phyloP scores from a whole-genome alignment of 768 basidiomycete species.

The Dioszegia hungarica region DNA sequence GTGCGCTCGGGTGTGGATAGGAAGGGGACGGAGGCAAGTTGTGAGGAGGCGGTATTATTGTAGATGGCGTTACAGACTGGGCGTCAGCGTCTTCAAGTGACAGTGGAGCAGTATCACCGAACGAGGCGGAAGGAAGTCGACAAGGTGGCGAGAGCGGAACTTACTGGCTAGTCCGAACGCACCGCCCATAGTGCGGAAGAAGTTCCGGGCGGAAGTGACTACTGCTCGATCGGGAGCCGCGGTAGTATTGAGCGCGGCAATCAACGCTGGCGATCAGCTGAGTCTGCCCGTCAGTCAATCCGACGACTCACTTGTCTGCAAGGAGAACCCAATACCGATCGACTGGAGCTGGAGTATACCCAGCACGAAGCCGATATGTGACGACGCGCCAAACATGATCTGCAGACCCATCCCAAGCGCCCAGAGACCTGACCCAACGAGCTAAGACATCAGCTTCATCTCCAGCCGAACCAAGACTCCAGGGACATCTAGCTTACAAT shows the following conservation, averaged over 20 bases:
- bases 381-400: conserved; percentile 20
- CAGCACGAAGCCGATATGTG: conserved; percentile 17
- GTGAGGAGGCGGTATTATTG: conserved; percentile 30
- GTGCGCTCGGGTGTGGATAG: conserved; percentile 3
- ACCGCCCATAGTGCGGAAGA: conserved; percentile 44
- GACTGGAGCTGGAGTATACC: conserved; percentile 34
- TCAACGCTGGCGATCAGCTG: conserved; percentile 22
- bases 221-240: conserved; percentile 37
- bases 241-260: conserved; percentile 32
- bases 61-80: conserved; percentile 41
- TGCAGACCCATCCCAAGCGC: conserved; percentile 26
- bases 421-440: conserved; percentile 37
- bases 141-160: neutral
- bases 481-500: conserved; percentile 35
- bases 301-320: conserved; percentile 30
- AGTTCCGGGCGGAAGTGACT: conserved; percentile 39
- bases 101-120: too few relatives aligned
- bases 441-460: neutral
- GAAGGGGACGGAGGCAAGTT: neutral
- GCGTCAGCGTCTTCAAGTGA: neutral
- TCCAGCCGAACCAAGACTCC: neutral
- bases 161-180: conserved; percentile 39
- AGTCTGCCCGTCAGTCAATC: neutral
- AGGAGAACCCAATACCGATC: conserved; percentile 32
- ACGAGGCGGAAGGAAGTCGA: too few relatives aligned